Percentiles rank a stretch among this genome's conserved stretches.
Evolutionary conservation across 768 basidiomycete genomes (phyloP).

Genomic region (Lactarius trivialis): DNA sequence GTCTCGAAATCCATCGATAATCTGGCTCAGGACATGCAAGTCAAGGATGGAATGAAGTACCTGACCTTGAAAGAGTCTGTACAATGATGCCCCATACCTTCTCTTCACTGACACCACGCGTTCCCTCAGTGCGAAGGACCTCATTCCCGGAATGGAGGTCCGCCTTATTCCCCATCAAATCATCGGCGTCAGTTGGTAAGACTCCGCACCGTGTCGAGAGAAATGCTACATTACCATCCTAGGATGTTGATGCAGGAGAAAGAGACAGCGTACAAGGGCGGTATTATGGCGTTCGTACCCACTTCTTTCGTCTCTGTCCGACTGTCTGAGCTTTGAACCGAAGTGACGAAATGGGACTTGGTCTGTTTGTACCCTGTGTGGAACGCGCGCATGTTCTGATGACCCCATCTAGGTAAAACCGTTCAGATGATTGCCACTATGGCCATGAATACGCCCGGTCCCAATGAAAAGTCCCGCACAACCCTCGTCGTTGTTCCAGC

Average conservation of each 20-base stretch:
- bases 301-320: background rate
- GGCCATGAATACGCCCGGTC: constrained; percentile 52
- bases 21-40: constrained; percentile 45
- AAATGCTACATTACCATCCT: no score
- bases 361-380: constrained; percentile 25
- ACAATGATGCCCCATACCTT: background rate
- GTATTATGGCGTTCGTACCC: constrained; percentile 50
- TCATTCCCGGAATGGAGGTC: constrained; percentile 64
- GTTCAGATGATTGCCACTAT: constrained; percentile 79
- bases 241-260: constrained; percentile 67
- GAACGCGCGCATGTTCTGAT: background rate
- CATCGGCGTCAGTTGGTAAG: constrained; percentile 68
- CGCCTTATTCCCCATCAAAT: constrained; percentile 66
- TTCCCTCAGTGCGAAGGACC: constrained; percentile 40
- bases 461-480: constrained; percentile 41
- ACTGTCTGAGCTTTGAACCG: background rate
- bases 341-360: constrained; percentile 65
- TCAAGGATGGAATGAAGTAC: constrained; percentile 45
- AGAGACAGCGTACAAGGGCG: constrained; percentile 43
- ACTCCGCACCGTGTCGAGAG: background rate
- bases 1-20: constrained; percentile 56
- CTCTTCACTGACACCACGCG: constrained; percentile 4
- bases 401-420: constrained; percentile 45
- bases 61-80: constrained; percentile 46
- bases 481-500: constrained; percentile 75